Conservation (phyloP, 495 filamentous ascomycete genomes). For the Coniosporium apollinis region DNA sequence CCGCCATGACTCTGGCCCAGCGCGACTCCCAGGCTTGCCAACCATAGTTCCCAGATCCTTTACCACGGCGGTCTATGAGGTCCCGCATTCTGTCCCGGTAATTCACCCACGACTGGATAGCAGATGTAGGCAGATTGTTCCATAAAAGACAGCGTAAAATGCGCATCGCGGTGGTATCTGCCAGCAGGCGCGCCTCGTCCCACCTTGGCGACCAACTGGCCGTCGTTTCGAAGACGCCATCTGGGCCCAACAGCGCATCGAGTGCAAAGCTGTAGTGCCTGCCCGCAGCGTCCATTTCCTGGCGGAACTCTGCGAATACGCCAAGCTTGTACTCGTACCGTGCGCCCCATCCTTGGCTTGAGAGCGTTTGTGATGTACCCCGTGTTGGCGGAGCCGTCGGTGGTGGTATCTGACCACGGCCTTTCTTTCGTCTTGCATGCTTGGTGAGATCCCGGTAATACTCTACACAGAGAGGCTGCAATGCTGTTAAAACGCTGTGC, state of each 20-base stretch:
- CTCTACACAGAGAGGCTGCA: conserved; percentile 50
- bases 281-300: conserved; percentile 72
- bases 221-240: conserved; percentile 66
- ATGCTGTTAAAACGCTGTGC: conserved; percentile 37
- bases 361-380: conserved; percentile 66
- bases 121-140: conserved; percentile 54
- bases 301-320: conserved; percentile 74
- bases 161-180: conserved; percentile 63
- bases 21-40: conserved; percentile 80
- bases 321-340: conserved; percentile 88
- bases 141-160: conserved; percentile 64
- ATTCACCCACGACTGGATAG: conserved; percentile 55
- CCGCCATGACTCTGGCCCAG: conserved; percentile 68
- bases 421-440: conserved; percentile 69
- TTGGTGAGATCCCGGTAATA: conserved; percentile 86
- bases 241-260: conserved; percentile 57
- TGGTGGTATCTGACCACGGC: conserved; percentile 53
- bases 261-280: conserved; percentile 75
- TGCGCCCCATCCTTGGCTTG: conserved; percentile 74
- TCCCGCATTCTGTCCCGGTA: conserved; percentile 55
- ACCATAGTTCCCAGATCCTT: conserved; percentile 65
- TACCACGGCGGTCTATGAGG: conserved; percentile 64
- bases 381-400: conserved; percentile 71
- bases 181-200: conserved; percentile 67
- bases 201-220: conserved; percentile 74